Percentiles rank a stretch among this genome's conserved stretches.
Evolutionary conservation across 139 green algal species (phyloP).

Genomic region (Bryopsis sp.): DNA sequence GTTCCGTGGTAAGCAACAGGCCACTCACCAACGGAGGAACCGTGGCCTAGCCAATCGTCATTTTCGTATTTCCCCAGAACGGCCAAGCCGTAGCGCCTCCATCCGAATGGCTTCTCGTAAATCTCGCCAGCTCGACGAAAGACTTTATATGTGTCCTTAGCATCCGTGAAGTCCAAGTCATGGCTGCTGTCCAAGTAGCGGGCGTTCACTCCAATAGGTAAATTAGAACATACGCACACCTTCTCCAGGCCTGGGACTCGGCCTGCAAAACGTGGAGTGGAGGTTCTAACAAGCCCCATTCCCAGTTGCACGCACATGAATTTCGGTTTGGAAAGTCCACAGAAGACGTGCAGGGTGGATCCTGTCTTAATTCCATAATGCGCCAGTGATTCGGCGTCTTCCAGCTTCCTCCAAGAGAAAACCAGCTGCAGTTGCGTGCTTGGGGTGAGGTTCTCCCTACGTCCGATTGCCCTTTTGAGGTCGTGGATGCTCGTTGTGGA

Average conservation of each 20-base stretch:
- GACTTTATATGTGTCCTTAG: background rate
- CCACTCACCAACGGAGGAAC: background rate
- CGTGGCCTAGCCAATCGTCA: background rate
- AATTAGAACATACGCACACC: too few species aligned
- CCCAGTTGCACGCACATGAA: background rate
- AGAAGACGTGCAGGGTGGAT: background rate
- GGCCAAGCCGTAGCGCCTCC: background rate
- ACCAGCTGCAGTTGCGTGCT: background rate
- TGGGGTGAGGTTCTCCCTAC: background rate
- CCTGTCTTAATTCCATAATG: background rate
- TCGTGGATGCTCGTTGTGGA: background rate
- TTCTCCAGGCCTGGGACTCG: too few species aligned
- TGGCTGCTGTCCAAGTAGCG: background rate
- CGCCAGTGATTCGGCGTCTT: background rate
- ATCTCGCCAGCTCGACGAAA: background rate
- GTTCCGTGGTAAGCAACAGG: slow-evolving; percentile 14
- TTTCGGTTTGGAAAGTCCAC: background rate
- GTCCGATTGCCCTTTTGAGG: background rate
- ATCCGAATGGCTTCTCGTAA: background rate
- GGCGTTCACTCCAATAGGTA: background rate
- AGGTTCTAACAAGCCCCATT: background rate
- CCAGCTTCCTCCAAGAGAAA: background rate
- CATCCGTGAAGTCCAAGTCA: slow-evolving; percentile 3
- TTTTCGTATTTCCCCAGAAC: background rate
- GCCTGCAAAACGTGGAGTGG: too few species aligned